Percentiles rank a stretch among this genome's conserved stretches.
These are phyloP conservation scores for Fusarium virguliforme DNA, from an alignment of 2,329 filamentous ascomycete genomes.

Conservation along the genomic window DNA sequence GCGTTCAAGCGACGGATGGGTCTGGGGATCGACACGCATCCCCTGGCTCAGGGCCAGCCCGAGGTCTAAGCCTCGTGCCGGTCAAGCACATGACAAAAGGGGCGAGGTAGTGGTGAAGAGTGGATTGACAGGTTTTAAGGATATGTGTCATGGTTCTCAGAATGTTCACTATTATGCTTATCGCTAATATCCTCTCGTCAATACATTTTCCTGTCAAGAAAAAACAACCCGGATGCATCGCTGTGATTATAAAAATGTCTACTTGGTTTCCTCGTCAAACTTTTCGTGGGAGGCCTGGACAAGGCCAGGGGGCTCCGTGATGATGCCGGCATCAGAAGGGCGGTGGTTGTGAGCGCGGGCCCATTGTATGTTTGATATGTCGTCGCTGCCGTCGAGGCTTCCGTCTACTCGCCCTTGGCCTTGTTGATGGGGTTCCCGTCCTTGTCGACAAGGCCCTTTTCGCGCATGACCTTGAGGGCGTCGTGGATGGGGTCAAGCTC, in stretches of 20 bases:
- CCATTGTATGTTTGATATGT: constrained; percentile 10
- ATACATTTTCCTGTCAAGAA: constrained; percentile 52
- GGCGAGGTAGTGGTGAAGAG: constrained; percentile 16
- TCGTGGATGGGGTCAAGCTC: constrained; percentile 63
- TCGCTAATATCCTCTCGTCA: constrained; percentile 52
- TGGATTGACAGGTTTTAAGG: constrained; percentile 53
- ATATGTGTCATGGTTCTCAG: constrained; percentile 48
- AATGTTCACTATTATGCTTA: constrained; percentile 51
- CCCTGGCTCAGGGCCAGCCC: constrained; percentile 32
- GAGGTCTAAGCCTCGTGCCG: constrained; percentile 38
- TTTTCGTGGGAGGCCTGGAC: constrained; percentile 39
- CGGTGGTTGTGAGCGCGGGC: constrained; percentile 15
- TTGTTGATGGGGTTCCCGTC: constrained; percentile 59
- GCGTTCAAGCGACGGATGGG: constrained; percentile 71
- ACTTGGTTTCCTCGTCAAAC: constrained; percentile 30
- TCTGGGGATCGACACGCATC: constrained; percentile 54
- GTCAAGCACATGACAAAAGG: background rate
- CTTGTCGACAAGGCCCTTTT: constrained; percentile 63
- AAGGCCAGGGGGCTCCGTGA: constrained; percentile 29
- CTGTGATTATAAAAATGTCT: constrained; percentile 45
- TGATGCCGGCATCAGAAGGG: constrained; percentile 44
- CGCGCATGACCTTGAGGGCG: constrained; percentile 61
- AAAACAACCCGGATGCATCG: constrained; percentile 30
- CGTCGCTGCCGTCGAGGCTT: constrained; percentile 12
- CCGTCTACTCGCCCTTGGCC: constrained; percentile 49